Evolutionary conservation across 176 grass and related monocot genomes (phyloP), one percentile per base, ranked within the genome.

Genomic region (Triticum timopheevii): DNA sequence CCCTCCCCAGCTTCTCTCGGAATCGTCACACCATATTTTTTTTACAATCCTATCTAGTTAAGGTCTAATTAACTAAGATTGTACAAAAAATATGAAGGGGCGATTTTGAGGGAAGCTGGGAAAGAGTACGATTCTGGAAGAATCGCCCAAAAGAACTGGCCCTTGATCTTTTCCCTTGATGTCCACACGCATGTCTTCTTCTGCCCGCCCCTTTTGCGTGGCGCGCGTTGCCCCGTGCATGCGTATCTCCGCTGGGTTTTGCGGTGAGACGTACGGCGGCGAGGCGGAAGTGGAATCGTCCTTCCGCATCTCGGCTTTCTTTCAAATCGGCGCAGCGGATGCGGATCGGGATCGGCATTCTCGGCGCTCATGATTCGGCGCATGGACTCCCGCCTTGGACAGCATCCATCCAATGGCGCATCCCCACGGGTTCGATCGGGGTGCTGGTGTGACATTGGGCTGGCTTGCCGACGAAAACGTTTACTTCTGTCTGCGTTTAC

Each of bases 171-270:
- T 66, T 77, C 28, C 40, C 17, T 36, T 67, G 39, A 50, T 88
- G 68, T 23, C 17, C 45, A 81, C 8, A 10, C 58, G 10, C 69
- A 23, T 4, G 86, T 92, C 82, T 2, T 64, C 34, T 92, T 92
- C 86, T n/a, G 42, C 39, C 73, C 35, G 61, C 8, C 56, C 36
- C 17, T 3, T 73, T 61, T 33, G 31, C 61, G 69, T 87, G 80
- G 84, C 59, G 49, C 31, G 11, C 76, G 49, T 70, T 77, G 70
- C 64, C 36, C 81, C 69, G 15, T 42, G 50, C 65, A 49, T 31
- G 9, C 63, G 58, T 28, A 15, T 36, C 38, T 62, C 44, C 59
- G 71, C 58, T 24, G 27, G 38, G 6, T 65, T 20, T n/a, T 15
- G 59, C 39, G 24, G 72, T 22, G 12, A 22, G 8, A 5, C 4